Conservation (phyloP, 768 basidiomycete genomes). For the Tylopilus rubrobrunneus region DNA sequence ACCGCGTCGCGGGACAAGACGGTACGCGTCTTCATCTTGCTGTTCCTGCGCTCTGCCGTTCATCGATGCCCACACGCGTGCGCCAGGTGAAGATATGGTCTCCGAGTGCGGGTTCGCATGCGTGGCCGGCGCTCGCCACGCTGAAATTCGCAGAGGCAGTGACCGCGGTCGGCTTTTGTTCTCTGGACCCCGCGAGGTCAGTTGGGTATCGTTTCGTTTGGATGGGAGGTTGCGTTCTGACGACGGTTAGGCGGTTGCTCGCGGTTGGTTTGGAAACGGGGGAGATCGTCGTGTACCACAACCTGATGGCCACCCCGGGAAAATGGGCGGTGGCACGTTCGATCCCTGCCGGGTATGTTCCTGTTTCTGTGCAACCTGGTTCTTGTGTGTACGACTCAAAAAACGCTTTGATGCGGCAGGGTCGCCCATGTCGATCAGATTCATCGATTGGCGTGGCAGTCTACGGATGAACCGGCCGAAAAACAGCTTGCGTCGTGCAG, state of each 20-base stretch:
- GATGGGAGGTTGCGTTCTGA: background rate
- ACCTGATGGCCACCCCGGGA: conserved; percentile 24
- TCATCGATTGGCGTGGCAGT: conserved; percentile 78
- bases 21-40: conserved; percentile 38
- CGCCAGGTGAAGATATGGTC: conserved; percentile 83
- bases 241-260: conserved; percentile 45
- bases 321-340: conserved; percentile 47
- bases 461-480: conserved; percentile 30
- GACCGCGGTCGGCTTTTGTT: conserved; percentile 73
- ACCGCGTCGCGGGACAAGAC: conserved; percentile 96
- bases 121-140: conserved; percentile 58
- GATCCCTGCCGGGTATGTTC: conserved; percentile 50
- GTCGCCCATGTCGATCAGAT: conserved; percentile 74
- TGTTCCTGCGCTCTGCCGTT: background rate
- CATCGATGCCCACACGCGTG: background rate
- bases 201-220: conserved; percentile 7
- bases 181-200: conserved; percentile 40
- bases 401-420: conserved; percentile 35
- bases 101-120: conserved; percentile 27
- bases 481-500: conserved; percentile 79
- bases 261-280: conserved; percentile 88
- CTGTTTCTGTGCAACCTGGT: background rate
- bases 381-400: background rate
- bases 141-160: conserved; percentile 74
- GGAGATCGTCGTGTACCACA: conserved; percentile 59